These are phyloP conservation scores for Aspergillus vadensis DNA, from an alignment of 2,329 filamentous ascomycete species.

Conservation along the genomic window DNA sequence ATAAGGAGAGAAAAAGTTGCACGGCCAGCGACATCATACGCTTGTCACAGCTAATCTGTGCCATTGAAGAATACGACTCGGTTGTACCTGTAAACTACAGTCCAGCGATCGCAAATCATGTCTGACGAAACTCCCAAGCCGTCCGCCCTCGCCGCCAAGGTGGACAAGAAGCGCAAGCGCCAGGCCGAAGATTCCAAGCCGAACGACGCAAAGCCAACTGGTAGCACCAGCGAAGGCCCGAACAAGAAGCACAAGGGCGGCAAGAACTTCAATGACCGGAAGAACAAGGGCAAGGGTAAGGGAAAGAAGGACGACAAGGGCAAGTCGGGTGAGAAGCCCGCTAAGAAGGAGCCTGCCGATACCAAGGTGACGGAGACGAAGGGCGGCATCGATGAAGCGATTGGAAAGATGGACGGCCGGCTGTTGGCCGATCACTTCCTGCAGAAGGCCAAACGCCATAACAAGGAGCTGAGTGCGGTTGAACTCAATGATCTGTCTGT, in stretches of 20 bases:
- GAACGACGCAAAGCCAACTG: conserved; percentile 25
- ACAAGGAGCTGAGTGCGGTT: conserved; percentile 75
- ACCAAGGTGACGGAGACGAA: conserved; percentile 58
- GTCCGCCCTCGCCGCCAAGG: conserved; percentile 34
- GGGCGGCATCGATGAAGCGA: conserved; percentile 75
- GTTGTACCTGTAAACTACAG: background rate
- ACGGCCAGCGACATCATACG: background rate
- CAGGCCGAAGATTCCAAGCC: conserved; percentile 37
- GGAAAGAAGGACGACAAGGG: conserved; percentile 22
- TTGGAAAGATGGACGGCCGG: conserved; percentile 79
- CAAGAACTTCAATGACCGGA: conserved; percentile 25
- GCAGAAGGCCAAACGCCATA: conserved; percentile 75
- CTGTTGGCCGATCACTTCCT: conserved; percentile 84
- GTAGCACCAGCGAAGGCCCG: conserved; percentile 27
- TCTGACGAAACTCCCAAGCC: conserved; percentile 22
- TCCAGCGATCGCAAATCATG: conserved; percentile 11
- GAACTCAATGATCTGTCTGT: conserved; percentile 83
- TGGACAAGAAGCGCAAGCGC: conserved; percentile 46
- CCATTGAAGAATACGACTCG: background rate
- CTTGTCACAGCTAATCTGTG: background rate
- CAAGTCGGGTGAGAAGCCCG: conserved; percentile 24
- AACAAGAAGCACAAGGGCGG: conserved; percentile 34
- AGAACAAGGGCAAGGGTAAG: conserved; percentile 21
- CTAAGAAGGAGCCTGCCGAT: conserved; percentile 27
- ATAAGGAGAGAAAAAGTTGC: conserved; percentile 24